These are phyloP conservation scores for Carex scoparia DNA, from an alignment of 176 grass and related monocot species.

Conservation along the genomic window DNA sequence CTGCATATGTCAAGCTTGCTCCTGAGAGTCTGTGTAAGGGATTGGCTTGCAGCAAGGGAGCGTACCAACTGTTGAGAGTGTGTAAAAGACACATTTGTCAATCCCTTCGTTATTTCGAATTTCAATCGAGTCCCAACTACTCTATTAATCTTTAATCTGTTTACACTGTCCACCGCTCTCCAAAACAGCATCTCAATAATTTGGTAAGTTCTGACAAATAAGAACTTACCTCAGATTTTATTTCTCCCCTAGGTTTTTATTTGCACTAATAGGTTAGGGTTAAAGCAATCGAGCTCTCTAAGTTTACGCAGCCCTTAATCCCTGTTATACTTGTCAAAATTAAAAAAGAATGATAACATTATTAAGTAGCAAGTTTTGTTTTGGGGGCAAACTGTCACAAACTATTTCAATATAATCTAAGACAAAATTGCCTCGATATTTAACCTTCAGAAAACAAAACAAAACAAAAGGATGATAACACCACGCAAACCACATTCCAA, in stretches of 20 bases:
- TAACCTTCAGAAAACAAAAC: neutral
- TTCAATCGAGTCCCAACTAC: neutral
- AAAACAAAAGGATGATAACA: neutral
- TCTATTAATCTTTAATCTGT: neutral
- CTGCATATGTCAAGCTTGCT: conserved; percentile 41
- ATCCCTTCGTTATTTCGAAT: neutral
- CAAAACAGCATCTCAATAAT: neutral
- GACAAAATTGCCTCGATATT: neutral
- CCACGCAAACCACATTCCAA: neutral
- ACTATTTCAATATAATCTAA: neutral
- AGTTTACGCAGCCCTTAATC: neutral
- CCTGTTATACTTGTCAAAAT: neutral
- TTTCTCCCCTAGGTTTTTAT: neutral
- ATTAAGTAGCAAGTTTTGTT: neutral
- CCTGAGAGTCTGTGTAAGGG: neutral
- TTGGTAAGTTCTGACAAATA: neutral
- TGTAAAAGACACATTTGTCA: too few species aligned
- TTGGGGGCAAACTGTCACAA: neutral
- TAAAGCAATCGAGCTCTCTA: neutral
- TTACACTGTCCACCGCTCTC: neutral
- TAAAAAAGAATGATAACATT: neutral
- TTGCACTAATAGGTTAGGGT: neutral
- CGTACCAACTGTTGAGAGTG: too few species aligned
- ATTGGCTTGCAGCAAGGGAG: too few species aligned
- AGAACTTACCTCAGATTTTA: neutral